Percentiles rank a stretch among this genome's conserved stretches.
Conservation (phyloP, 2,329 filamentous ascomycete genomes). For the Curvularia verruculosa region DNA sequence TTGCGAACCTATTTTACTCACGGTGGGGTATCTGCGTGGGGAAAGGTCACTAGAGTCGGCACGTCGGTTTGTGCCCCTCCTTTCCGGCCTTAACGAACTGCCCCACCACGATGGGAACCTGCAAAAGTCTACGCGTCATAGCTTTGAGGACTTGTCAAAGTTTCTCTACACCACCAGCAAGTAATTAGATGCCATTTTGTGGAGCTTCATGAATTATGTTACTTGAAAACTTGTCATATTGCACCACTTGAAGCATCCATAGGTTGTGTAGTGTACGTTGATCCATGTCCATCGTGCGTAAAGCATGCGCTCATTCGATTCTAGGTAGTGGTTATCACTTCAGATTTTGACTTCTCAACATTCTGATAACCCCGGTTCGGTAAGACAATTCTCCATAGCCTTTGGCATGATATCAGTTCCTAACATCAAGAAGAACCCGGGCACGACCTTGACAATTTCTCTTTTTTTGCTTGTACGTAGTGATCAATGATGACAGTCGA, state of each 20-base stretch:
- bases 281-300: neutral
- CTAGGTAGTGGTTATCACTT: slow-evolving; percentile 36
- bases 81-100: slow-evolving; percentile 5
- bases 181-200: too few species aligned
- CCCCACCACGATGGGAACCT: slow-evolving; percentile 9
- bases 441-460: slow-evolving; percentile 15
- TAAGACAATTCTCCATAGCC: slow-evolving; percentile 1
- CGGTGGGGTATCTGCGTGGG: neutral
- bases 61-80: slow-evolving; percentile 1
- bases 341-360: slow-evolving; percentile 29
- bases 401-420: neutral
- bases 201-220: neutral
- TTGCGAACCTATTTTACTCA: neutral
- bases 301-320: slow-evolving; percentile 21
- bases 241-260: slow-evolving; percentile 13
- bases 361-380: slow-evolving; percentile 37
- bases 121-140: slow-evolving; percentile 15
- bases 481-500: neutral
- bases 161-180: neutral
- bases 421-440: slow-evolving; percentile 21
- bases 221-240: neutral
- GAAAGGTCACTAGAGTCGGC: neutral
- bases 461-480: slow-evolving; percentile 3
- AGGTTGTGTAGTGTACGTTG: slow-evolving; percentile 28
- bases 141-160: neutral